Base-by-base conservation (phyloP, 2,329 filamentous ascomycete species). In the Zelopaecilomyces penicillatus region DNA sequence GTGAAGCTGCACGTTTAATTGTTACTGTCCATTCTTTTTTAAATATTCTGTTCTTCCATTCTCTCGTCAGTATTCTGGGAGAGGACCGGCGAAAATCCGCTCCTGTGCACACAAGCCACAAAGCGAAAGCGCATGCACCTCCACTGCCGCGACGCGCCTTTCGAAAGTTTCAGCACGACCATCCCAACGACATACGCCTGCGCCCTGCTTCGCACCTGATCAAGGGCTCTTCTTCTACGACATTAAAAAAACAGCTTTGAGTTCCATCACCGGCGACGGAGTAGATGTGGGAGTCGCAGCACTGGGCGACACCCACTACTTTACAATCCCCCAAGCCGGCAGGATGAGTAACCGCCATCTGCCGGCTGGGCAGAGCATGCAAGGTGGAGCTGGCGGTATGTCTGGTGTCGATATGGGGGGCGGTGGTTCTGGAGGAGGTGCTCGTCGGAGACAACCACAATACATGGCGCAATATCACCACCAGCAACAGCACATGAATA, bases 261-360 rank as follows among this genome's bases (percentile, higher is more conserved):
- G 33, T 39, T 30, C 44, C 44, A 50, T 48, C 44, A 47, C 45
- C 44, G 41, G 43, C 44, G 40, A 42, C 41, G 41, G 43, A 45
- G 46, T 53, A 44, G 53, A 57, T 57, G 56, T 54, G 57, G 56
- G 57, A 53, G 62, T 64, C 62, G 61, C 60, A 53, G 52, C 49
- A 46, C 51, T 60, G 58, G 56, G 56, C 62, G 61, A 54, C 61
- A 49, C 58, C 58, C 60, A 54, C 55, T 52, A 54, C 54, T 52
- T 52, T 52, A 54, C 57, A 51, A 57, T 53, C 54, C 64, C 76
- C 76, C 74, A 78, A 69, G 76, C 77, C 79, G 80, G 78, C 78
- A 86, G 76, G 82, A 87, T 87, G 83, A 84, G 81, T 71, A 73
- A 73, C 68, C 76, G 73, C 76, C 80, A 83, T 83, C 80, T 84